phyloP scores from a whole-genome alignment of 345 rosid genomes.

The Limnanthes douglasii region DNA sequence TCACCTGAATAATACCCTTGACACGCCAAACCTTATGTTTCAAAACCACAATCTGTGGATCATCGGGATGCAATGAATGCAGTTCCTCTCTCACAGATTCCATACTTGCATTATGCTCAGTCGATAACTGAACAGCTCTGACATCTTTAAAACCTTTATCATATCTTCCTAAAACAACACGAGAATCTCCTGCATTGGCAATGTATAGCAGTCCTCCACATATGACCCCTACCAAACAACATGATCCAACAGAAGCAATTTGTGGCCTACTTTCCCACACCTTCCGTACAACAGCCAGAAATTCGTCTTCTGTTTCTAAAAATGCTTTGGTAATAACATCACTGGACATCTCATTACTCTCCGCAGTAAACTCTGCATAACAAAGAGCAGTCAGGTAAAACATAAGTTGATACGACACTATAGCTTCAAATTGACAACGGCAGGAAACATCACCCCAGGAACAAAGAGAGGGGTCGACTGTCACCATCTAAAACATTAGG shows the following conservation, averaged over 20 bases:
- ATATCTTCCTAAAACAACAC: constrained; percentile 66
- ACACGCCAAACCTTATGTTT: constrained; percentile 97
- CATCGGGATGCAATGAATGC: constrained; percentile 78
- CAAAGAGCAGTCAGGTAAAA: constrained; percentile 29
- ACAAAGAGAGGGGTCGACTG: not conserved
- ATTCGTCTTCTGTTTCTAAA: constrained; percentile 81
- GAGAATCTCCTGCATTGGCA: constrained; percentile 96
- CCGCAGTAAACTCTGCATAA: constrained; percentile 63
- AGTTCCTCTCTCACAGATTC: constrained; percentile 92
- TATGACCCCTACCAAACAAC: constrained; percentile 81
- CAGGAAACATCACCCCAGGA: too few relatives aligned
- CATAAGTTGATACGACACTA: too few relatives aligned
- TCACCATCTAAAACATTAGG: not conserved
- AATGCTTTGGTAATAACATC: constrained; percentile 78
- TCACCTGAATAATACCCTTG: constrained; percentile 91
- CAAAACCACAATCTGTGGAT: constrained; percentile 82
- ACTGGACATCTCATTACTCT: constrained; percentile 57
- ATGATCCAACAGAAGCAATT: constrained; percentile 90
- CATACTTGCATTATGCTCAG: constrained; percentile 77
- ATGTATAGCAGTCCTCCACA: constrained; percentile 66
- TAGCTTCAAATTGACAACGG: too few relatives aligned
- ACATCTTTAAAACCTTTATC: constrained; percentile 35
- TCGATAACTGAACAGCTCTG: constrained; percentile 75
- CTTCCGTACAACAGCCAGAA: constrained; percentile 55
- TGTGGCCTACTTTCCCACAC: constrained; percentile 63